Percentiles rank a stretch among this genome's conserved stretches.
Conservation (phyloP, 495 filamentous ascomycete species). For the Lasiosphaeriaceae sp. region DNA sequence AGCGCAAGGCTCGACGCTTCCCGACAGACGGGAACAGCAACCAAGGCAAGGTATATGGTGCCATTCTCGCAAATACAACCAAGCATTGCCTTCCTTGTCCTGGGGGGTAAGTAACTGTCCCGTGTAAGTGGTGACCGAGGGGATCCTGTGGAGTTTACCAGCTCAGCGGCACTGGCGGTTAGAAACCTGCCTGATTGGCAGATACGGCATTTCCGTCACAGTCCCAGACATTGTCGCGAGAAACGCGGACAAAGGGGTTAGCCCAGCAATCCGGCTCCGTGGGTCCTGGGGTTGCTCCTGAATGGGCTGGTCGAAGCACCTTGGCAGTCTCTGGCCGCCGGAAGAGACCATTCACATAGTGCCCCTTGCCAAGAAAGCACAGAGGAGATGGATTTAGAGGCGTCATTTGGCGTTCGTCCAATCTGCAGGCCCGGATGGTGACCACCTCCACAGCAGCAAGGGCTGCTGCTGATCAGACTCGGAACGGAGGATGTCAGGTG, state of each 20-base stretch:
- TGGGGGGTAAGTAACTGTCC: neutral
- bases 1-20: neutral
- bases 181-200: conserved; percentile 8
- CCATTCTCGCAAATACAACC: neutral
- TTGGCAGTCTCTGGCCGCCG: too few species aligned
- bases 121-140: neutral
- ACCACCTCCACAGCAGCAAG: too few species aligned
- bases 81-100: neutral
- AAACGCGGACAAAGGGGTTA: neutral
- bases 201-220: conserved; percentile 3
- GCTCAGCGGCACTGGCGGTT: conserved; percentile 11
- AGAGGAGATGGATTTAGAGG: too few species aligned
- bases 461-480: too few species aligned
- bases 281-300: neutral
- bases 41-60: neutral
- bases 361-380: too few species aligned
- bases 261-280: neutral
- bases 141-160: neutral
- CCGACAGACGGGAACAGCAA: neutral
- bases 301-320: too few species aligned
- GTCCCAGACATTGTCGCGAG: conserved; percentile 5
- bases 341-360: too few species aligned
- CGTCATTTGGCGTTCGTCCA: too few species aligned
- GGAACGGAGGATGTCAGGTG: too few species aligned
- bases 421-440: too few species aligned